These are phyloP conservation scores for Logfia minima DNA, from an alignment of 129 eudicot genomes.

Conservation along the genomic window DNA sequence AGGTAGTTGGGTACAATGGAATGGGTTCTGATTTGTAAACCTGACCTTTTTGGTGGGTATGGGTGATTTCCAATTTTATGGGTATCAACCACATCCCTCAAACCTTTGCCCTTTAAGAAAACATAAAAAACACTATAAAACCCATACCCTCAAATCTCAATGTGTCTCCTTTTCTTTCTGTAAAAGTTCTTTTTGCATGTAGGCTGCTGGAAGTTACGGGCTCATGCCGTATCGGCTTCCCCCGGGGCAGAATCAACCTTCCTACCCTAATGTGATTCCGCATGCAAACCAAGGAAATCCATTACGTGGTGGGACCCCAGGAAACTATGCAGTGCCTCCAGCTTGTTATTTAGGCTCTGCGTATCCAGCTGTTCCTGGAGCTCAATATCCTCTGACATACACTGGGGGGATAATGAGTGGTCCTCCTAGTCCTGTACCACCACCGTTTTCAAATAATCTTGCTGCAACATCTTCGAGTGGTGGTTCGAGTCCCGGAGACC, in stretches of 20 bases:
- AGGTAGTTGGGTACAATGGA: not conserved
- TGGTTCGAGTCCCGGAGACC: slow-evolving; percentile 65
- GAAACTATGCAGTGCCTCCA: slow-evolving; percentile 43
- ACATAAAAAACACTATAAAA: not conserved
- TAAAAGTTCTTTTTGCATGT: slow-evolving; percentile 35
- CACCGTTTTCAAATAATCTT: slow-evolving; percentile 51
- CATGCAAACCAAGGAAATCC: slow-evolving; percentile 55
- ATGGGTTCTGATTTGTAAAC: not conserved
- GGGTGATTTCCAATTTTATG: not conserved
- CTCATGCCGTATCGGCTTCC: slow-evolving; percentile 77
- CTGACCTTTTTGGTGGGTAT: not conserved
- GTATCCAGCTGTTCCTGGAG: slow-evolving; percentile 54
- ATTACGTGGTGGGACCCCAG: slow-evolving; percentile 55
- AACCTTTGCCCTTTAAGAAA: not conserved
- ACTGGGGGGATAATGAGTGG: slow-evolving; percentile 63
- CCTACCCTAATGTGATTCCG: slow-evolving; percentile 52
- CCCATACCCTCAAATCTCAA: not conserved
- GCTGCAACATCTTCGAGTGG: slow-evolving; percentile 67
- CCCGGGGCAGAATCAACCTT: slow-evolving; percentile 64
- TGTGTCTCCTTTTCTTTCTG: not conserved
- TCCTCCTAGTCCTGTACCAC: slow-evolving; percentile 71
- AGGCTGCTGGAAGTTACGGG: slow-evolving; percentile 88
- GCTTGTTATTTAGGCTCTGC: slow-evolving; percentile 32
- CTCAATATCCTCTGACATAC: slow-evolving; percentile 69
- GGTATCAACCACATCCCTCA: not conserved